Base-by-base conservation (phyloP, 2,329 filamentous ascomycete species). In the Simplicillium sp. region DNA sequence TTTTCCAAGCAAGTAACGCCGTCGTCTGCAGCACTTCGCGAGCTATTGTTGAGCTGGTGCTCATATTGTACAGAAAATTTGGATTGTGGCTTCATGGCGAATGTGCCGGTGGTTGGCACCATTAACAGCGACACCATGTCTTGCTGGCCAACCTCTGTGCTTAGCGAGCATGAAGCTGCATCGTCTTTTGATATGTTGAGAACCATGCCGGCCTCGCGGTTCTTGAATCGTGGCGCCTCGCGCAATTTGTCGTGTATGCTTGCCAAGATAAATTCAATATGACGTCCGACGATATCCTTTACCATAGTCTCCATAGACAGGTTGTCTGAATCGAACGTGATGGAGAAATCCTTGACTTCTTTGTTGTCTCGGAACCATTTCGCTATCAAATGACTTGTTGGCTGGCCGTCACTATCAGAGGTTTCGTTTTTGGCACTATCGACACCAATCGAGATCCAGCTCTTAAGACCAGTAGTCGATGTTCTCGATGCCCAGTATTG, bases 401-500 rank as follows among this genome's bases (percentile, higher is more conserved):
- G 51, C 43, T 65, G 70, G 4, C 63, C 54, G 38, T 70, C 64
- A 2, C 58, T 46, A 11, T 58, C 52, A 13, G 31, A 6, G 11
- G 52, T 59, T 9, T 62, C 61, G 34, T 59, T 56, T 43, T 67
- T 71, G 40, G 82, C 82, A 54, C 81, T 88, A 44, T 80, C 73
- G 29, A 95, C 76, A 9, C 88, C 89, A 38, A 98, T 70, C 48
- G 97, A 82, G 37, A 98, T 70, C 90, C 92, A 98, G 57, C 81
- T 94, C 66, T 94, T 95, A 13, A 75, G 70, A 1, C 77, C 77
- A 33, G 66, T 66, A 25, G 61, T 56, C 4, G 54, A 50, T 15
- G 54, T 48, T 11, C 80, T 77, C 38, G 76, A 73, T 13, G 76
- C 70, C 92, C 92, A 98, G 62, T 98, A 98, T 54, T 96, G 89